phyloP scores from a whole-genome alignment of 495 filamentous ascomycete species.

The Tuber indicum region DNA sequence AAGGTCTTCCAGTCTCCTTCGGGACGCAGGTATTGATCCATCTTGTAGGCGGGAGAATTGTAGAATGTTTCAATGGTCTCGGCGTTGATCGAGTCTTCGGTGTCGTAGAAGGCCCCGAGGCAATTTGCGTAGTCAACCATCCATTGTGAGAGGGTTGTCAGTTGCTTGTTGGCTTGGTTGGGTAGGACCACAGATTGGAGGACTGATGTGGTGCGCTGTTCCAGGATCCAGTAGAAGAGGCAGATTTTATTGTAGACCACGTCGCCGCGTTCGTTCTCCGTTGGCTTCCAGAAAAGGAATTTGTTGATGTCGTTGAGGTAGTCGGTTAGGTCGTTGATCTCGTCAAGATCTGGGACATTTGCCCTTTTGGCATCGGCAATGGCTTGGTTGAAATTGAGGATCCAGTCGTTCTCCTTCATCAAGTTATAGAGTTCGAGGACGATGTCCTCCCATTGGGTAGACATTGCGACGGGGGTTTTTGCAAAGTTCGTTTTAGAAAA shows the following conservation, averaged over 20 bases:
- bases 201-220: constrained; percentile 27
- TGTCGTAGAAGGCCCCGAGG: constrained; percentile 42
- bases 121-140: constrained; percentile 39
- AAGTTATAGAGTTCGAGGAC: constrained; percentile 17
- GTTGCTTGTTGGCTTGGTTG: constrained; percentile 15
- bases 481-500: neutral
- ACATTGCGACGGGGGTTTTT: neutral
- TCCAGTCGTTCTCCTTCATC: constrained; percentile 22
- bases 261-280: constrained; percentile 32
- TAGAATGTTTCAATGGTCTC: constrained; percentile 38
- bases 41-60: constrained; percentile 27
- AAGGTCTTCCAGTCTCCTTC: constrained; percentile 40
- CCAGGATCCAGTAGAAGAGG: constrained; percentile 43
- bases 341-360: constrained; percentile 23
- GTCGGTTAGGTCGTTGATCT: constrained; percentile 22
- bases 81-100: constrained; percentile 30
- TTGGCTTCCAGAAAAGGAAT: constrained; percentile 41
- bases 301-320: constrained; percentile 33
- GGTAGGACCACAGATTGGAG: constrained; percentile 36
- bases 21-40: constrained; percentile 35
- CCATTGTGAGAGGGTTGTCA: constrained; percentile 42
- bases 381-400: constrained; percentile 23
- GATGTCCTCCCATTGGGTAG: constrained; percentile 6
- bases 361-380: constrained; percentile 22
- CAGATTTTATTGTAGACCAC: constrained; percentile 37